Evolutionary conservation across 176 grass and related monocot genomes (phyloP).

Genomic region (Chrysopogon serrulatus): DNA sequence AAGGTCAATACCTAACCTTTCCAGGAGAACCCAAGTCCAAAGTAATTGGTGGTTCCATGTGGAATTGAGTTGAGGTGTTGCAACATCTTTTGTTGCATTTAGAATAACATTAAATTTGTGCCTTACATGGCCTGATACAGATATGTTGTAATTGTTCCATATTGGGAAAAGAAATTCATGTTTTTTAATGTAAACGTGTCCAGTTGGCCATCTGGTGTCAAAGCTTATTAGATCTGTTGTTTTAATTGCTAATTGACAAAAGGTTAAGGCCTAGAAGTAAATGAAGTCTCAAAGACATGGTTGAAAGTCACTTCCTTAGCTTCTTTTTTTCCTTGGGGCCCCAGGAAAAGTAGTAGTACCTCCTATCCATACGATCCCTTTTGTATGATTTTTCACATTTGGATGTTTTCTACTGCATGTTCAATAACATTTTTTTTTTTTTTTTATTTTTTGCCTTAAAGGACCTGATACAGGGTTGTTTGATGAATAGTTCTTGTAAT

Average conservation of each 20-base stretch:
- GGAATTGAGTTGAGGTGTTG: neutral
- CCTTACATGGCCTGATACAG: neutral
- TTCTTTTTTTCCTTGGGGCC: too few species aligned
- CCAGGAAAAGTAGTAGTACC: too few species aligned
- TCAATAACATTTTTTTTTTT: too few species aligned
- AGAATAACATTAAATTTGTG: neutral
- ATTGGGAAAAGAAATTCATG: neutral
- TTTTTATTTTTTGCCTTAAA: too few species aligned
- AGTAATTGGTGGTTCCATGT: neutral
- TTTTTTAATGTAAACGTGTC: neutral
- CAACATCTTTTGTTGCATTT: neutral
- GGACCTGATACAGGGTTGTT: too few species aligned
- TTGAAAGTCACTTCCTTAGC: too few species aligned
- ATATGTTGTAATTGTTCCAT: neutral
- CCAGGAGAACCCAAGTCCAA: neutral
- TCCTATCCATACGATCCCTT: neutral
- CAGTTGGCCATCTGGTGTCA: neutral
- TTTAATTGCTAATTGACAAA: neutral
- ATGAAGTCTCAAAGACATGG: neutral
- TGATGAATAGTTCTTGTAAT: slow-evolving; percentile 6
- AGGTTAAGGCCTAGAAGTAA: neutral
- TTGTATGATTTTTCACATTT: neutral
- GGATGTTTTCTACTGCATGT: neutral
- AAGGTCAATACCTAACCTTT: neutral
- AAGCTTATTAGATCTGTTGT: neutral